Evolutionary conservation across 2,329 filamentous ascomycete genomes (phyloP).

Genomic region (Penicillium janthinellum): DNA sequence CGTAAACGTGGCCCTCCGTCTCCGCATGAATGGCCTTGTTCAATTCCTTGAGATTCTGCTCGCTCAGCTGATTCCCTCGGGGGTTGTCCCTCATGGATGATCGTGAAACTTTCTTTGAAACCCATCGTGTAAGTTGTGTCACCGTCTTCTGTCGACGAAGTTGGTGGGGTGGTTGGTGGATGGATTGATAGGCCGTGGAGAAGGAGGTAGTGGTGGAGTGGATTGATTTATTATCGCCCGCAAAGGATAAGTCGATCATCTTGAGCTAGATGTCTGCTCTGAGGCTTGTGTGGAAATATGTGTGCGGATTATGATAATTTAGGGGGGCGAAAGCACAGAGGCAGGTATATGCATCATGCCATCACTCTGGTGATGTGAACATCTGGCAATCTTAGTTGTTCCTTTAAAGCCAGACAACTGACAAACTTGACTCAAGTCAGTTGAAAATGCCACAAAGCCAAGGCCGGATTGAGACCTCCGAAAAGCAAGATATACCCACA

Average conservation of each 20-base stretch:
- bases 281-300: no score
- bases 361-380: background rate
- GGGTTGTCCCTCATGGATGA: background rate
- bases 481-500: background rate
- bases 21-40: background rate
- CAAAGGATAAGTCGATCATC: slow-evolving; percentile 13
- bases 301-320: no score
- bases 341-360: background rate
- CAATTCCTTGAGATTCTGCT: slow-evolving; percentile 15
- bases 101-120: slow-evolving; percentile 20
- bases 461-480: background rate
- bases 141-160: slow-evolving; percentile 18
- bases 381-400: background rate
- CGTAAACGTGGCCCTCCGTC: background rate
- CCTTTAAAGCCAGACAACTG: background rate
- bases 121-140: slow-evolving; percentile 14
- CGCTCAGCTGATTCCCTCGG: slow-evolving; percentile 10
- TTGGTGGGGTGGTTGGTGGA: background rate
- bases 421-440: background rate
- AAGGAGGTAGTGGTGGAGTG: slow-evolving; percentile 10
- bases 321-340: background rate
- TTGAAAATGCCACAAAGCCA: background rate
- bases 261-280: background rate
- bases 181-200: slow-evolving; percentile 6
- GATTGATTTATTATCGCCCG: slow-evolving; percentile 17